Percentiles rank a stretch among this genome's conserved stretches.
These are phyloP conservation scores for Astrocystis sublimbata DNA, from an alignment of 495 filamentous ascomycete genomes.

Conservation along the genomic window DNA sequence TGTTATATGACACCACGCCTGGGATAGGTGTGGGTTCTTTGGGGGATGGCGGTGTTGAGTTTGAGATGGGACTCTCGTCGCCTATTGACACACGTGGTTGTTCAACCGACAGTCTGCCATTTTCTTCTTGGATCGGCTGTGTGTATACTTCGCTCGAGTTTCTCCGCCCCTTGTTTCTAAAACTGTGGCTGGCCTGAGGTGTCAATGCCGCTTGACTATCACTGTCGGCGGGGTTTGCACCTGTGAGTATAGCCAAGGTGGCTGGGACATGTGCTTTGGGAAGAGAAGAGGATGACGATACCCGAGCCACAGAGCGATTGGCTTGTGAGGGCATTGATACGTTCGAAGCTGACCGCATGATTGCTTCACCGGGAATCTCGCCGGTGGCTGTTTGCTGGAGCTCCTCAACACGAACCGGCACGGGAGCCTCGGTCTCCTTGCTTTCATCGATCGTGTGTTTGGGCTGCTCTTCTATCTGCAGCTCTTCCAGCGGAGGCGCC, in stretches of 20 bases:
- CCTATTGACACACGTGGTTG: constrained; percentile 22
- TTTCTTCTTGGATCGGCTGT: constrained; percentile 45
- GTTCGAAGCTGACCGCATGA: constrained; percentile 35
- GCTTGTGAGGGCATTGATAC: constrained; percentile 39
- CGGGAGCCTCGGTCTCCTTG: constrained; percentile 51
- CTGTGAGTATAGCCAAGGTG: constrained; percentile 16
- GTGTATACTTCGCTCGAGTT: constrained; percentile 32
- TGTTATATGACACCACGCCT: constrained; percentile 38
- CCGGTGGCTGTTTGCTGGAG: constrained; percentile 69
- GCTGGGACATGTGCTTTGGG: constrained; percentile 42
- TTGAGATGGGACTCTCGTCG: constrained; percentile 8
- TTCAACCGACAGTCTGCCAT: constrained; percentile 20
- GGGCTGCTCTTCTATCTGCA: constrained; percentile 47
- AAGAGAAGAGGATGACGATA: constrained; percentile 41
- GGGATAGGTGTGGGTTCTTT: constrained; percentile 30
- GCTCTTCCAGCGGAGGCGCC: constrained; percentile 65
- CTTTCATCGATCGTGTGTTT: constrained; percentile 23
- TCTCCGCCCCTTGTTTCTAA: constrained; percentile 23
- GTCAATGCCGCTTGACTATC: constrained; percentile 27
- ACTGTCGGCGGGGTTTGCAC: constrained; percentile 12
- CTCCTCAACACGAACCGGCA: constrained; percentile 63
- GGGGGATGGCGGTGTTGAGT: constrained; percentile 19
- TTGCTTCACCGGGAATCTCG: constrained; percentile 41
- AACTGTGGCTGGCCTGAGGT: constrained; percentile 22
- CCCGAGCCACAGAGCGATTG: constrained; percentile 44